Conservation (phyloP, 768 basidiomycete species). For the Kwoniella sp. region DNA sequence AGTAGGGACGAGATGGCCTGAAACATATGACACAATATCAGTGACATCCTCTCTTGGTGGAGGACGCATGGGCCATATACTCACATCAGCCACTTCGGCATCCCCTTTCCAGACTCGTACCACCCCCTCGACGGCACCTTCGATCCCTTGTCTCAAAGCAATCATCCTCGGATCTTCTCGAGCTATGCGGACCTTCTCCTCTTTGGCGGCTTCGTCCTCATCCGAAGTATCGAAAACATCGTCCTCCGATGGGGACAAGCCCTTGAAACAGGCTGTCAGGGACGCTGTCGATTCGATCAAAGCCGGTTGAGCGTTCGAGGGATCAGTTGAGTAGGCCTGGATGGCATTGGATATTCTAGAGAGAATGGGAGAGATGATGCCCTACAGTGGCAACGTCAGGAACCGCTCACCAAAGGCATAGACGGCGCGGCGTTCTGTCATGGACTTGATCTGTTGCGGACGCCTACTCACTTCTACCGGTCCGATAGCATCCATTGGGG, state of each 20-base stretch:
- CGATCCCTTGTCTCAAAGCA: conserved; percentile 66
- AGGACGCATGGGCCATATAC: conserved; percentile 48
- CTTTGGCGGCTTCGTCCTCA: conserved; percentile 57
- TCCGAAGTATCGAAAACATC: conserved; percentile 66
- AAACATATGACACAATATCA: conserved; percentile 60
- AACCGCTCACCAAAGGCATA: no score
- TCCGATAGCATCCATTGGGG: conserved; percentile 72
- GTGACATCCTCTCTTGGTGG: neutral
- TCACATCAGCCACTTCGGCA: conserved; percentile 72
- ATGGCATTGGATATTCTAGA: conserved; percentile 63
- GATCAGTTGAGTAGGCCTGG: conserved; percentile 43
- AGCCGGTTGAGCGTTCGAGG: conserved; percentile 69
- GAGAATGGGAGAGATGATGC: conserved; percentile 74
- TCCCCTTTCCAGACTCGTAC: conserved; percentile 80
- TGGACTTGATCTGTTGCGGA: neutral
- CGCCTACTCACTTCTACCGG: conserved; percentile 70
- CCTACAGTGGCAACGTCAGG: conserved; percentile 57
- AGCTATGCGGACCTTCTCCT: conserved; percentile 56
- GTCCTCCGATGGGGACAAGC: conserved; percentile 77
- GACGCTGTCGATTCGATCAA: conserved; percentile 76
- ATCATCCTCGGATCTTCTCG: conserved; percentile 63
- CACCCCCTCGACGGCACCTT: conserved; percentile 63
- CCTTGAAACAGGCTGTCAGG: conserved; percentile 80
- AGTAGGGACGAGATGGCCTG: conserved; percentile 70
- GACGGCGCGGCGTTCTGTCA: no score